Conservation (phyloP, 257 asterid species). For the Anisodus acutangulus region DNA sequence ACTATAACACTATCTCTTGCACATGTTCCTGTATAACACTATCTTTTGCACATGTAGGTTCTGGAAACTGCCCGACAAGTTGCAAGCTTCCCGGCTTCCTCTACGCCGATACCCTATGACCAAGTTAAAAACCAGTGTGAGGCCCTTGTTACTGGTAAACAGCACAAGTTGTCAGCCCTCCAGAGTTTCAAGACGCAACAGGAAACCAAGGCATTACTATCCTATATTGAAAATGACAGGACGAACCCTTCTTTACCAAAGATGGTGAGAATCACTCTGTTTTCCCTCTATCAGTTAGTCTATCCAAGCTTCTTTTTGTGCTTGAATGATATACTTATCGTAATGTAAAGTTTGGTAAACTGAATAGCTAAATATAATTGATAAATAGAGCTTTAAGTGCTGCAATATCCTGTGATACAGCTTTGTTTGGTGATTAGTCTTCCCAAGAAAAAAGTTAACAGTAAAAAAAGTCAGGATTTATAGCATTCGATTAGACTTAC, state of each 20-base stretch:
- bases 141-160: conserved; percentile 58
- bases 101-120: conserved; percentile 54
- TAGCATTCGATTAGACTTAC: neutral
- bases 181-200: conserved; percentile 53
- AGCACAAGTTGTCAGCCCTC: conserved; percentile 53
- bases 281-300: conserved; percentile 8
- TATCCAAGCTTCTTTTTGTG: conserved; percentile 11
- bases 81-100: conserved; percentile 51
- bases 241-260: conserved; percentile 26
- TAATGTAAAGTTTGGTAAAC: neutral
- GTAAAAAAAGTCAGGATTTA: conserved; percentile 1
- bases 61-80: conserved; percentile 57
- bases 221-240: conserved; percentile 36
- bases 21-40: conserved; percentile 14
- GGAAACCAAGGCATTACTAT: conserved; percentile 40
- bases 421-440: neutral
- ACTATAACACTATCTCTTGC: conserved; percentile 5
- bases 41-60: conserved; percentile 37
- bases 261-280: conserved; percentile 37
- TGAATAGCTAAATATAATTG: conserved; percentile 19
- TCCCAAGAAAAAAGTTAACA: conserved; percentile 9
- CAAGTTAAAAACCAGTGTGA: conserved; percentile 57
- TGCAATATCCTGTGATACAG: neutral
- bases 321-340: conserved; percentile 10
- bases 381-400: neutral